These are phyloP conservation scores for Malania oleifera DNA, from an alignment of 164 flowering plant genomes.

Conservation along the genomic window DNA sequence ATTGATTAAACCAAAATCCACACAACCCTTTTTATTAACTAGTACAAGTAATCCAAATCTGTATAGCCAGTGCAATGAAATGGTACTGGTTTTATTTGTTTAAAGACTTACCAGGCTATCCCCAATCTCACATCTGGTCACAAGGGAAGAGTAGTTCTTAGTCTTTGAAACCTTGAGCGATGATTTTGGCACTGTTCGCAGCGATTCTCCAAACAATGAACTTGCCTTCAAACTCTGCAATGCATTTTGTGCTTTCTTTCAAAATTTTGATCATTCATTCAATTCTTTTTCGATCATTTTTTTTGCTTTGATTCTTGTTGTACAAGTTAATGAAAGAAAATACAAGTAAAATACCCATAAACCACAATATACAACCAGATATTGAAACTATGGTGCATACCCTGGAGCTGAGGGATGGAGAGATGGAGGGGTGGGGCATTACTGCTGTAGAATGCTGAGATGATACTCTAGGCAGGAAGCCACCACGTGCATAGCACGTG, in stretches of 20 bases:
- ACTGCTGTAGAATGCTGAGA: constrained; percentile 49
- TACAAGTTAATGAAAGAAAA: not conserved
- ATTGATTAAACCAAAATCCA: not conserved
- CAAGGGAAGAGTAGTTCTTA: constrained; percentile 32
- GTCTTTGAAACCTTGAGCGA: constrained; percentile 42
- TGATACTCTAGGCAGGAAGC: constrained; percentile 43
- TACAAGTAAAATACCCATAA: not conserved
- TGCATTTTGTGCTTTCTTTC: too few species aligned
- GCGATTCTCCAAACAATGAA: constrained; percentile 71
- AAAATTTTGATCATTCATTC: not conserved
- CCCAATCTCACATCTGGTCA: constrained; percentile 75
- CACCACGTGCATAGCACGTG: constrained; percentile 57
- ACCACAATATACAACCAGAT: not conserved
- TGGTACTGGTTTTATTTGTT: too few species aligned
- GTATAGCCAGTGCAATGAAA: too few species aligned
- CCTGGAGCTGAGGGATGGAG: constrained; percentile 48
- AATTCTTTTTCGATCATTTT: too few species aligned
- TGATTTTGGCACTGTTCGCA: constrained; percentile 43
- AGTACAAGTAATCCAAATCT: too few species aligned
- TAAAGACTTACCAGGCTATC: constrained; percentile 69
- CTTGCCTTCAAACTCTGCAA: constrained; percentile 66
- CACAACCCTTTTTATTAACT: too few species aligned
- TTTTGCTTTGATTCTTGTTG: not conserved
- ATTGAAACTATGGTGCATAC: constrained; percentile 20
- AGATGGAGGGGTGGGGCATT: constrained; percentile 42